Evolutionary conservation across 345 rosid genomes (phyloP).

Genomic region (Angophora floribunda): DNA sequence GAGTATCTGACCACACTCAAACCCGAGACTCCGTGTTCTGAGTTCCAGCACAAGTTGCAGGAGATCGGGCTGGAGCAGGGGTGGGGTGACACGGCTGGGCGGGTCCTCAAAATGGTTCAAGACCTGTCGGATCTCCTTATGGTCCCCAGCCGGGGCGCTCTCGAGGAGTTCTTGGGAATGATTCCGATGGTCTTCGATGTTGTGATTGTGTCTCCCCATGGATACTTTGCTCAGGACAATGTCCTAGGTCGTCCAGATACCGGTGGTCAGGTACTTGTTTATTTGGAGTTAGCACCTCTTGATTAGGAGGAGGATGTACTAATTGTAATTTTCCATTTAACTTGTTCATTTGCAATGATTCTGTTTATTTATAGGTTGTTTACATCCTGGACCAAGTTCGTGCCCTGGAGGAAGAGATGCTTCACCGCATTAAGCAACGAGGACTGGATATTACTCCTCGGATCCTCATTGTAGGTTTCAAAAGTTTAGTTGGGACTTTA

Average conservation of each 20-base stretch:
- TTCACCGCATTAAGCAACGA: constrained; percentile 73
- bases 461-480: constrained; percentile 55
- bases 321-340: background rate
- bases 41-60: constrained; percentile 68
- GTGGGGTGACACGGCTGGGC: constrained; percentile 81
- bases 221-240: constrained; percentile 89
- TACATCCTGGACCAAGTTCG: constrained; percentile 98
- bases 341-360: no score
- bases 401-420: constrained; percentile 85
- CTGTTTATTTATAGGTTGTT: constrained; percentile 38
- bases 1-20: constrained; percentile 44
- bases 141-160: constrained; percentile 91
- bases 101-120: constrained; percentile 74
- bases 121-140: constrained; percentile 84
- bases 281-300: background rate
- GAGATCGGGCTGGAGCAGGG: constrained; percentile 90
- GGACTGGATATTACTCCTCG: constrained; percentile 81
- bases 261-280: constrained; percentile 67
- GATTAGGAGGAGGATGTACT: background rate
- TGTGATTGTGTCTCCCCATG: constrained; percentile 85
- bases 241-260: constrained; percentile 96
- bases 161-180: constrained; percentile 75
- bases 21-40: constrained; percentile 40
- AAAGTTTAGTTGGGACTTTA: background rate
- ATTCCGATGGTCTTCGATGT: constrained; percentile 90